Base-by-base conservation (phyloP, 257 asterid species). In the Nicotiana benthamiana region DNA sequence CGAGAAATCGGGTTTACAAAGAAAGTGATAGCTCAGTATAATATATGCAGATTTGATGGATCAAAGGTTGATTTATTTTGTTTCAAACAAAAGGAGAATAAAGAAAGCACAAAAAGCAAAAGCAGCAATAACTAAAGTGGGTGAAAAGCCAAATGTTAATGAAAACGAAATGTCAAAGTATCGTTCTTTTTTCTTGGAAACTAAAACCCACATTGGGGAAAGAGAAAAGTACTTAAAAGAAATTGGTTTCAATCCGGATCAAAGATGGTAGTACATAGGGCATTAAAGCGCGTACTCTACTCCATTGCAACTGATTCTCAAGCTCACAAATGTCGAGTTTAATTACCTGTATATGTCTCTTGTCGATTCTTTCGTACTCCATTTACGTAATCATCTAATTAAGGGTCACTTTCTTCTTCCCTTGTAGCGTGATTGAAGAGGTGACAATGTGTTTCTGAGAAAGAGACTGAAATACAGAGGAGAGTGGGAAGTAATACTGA, bases 331-430 rank as follows among this genome's bases (percentile, higher is more conserved):
- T 13, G 0, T 36, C n/a, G 34, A 34, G 9, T 24, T 26, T 2
- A 56, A 77, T 80, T 79, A 81, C 79, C 20, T 60, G 85, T 10
- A 52, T 80, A 26, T 65, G 32, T 24, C 36, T 70, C 85, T 83
- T 79, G 32, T 79, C 76, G 75, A 83, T 83, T 70, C 83, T 83
- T 79, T 79, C 83, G 18, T 83, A 83, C 12, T 79, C 85, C 85
- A 83, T 83, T 70, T 6, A 53, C 8, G 60, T 17, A n/a, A 8
- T 53, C 60, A 53, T 53, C 60, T 6, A 53, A 53, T 53, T 15
- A 53, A 53, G 60, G 59, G 20, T 48, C 54, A 1, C 4, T 48
- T 11, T 10, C 52, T 43, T 43, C 16, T 51, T 51, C 54, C 4
- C 54, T 51, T 48, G 16, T 48, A 9, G 54, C 16, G 59, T 53